Evolutionary conservation across 2,329 filamentous ascomycete genomes (phyloP), one percentile per base, ranked within the genome.

Genomic region (Fusarium dimerum): DNA sequence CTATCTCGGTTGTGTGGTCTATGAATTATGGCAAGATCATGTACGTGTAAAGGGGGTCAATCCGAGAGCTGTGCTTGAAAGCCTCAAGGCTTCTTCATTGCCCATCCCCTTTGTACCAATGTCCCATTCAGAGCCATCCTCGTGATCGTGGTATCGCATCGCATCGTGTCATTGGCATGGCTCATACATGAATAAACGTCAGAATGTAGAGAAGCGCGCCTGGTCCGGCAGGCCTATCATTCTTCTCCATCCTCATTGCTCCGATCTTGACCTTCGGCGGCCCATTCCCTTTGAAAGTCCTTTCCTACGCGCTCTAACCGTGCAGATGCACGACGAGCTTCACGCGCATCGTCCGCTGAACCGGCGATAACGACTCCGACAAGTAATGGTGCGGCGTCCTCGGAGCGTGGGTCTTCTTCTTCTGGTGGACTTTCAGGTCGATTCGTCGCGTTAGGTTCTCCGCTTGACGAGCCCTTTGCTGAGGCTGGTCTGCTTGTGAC

Each of bases 281-380:
- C 65, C 80, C 81, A 84, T 54, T 79, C 76, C 26, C 71, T 69
- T 64, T 86, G 83, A 44, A 86, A 78, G 43, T 78, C 76, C 52
- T 76, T 70, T 1, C 79, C 83, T 3, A 84, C 71, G 47, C 74
- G 74, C 68, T 86, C 82, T 11, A 86, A 65, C 50, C 76, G 72
- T 0, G 74, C 75, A 1, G 79, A 78, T 1, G 81, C 80, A 43
- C 78, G 74, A 10, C 79, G 73, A 2, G 81, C 83, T 51, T 84
- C 80, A 29, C 68, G 67, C 10, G 74, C 71, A 8, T 80, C 74
- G 39, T 79, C 76, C 1, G 76, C 69, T 3, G 71, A 72, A 6
- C 73, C 72, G 2, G 81, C 81, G 5, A 84, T 76, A 1, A 86
- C 79, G 10, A 84, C 68, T 17, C 76, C 75, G 29, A 86, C 71